These are phyloP conservation scores for Chaetomium cochliodes DNA, from an alignment of 495 filamentous ascomycete species.

Conservation along the genomic window DNA sequence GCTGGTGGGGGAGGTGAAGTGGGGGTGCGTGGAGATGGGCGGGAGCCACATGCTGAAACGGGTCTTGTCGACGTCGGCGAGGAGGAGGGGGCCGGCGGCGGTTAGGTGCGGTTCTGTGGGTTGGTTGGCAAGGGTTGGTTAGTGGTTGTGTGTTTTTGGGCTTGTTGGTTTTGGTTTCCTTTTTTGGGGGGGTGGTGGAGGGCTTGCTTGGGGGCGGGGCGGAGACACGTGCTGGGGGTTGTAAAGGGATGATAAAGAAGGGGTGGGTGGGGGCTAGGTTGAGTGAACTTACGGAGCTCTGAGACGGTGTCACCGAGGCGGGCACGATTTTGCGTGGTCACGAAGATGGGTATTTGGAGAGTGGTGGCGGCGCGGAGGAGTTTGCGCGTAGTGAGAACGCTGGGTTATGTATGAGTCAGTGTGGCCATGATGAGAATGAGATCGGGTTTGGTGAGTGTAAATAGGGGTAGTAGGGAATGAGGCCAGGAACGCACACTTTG, in stretches of 20 bases:
- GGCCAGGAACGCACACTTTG: conserved; percentile 58
- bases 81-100: conserved; percentile 33
- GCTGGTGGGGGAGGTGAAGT: neutral
- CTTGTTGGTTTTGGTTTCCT: no score
- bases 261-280: no score
- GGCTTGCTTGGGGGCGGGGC: no score
- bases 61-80: conserved; percentile 75
- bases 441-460: no score
- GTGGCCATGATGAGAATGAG: neutral
- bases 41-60: conserved; percentile 78
- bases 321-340: conserved; percentile 77
- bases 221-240: no score
- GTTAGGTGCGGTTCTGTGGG: conserved; percentile 33
- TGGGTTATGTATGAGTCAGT: conserved; percentile 28
- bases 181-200: no score
- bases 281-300: conserved; percentile 49
- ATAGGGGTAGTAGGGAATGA: conserved; percentile 7
- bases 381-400: conserved; percentile 54
- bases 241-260: no score
- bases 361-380: conserved; percentile 53
- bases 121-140: no score
- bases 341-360: conserved; percentile 74
- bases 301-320: conserved; percentile 75
- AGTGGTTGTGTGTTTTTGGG: no score
- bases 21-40: conserved; percentile 43